phyloP scores from a whole-genome alignment of 1,284 basidiomycete species.

The Boletus semigastroideus region DNA sequence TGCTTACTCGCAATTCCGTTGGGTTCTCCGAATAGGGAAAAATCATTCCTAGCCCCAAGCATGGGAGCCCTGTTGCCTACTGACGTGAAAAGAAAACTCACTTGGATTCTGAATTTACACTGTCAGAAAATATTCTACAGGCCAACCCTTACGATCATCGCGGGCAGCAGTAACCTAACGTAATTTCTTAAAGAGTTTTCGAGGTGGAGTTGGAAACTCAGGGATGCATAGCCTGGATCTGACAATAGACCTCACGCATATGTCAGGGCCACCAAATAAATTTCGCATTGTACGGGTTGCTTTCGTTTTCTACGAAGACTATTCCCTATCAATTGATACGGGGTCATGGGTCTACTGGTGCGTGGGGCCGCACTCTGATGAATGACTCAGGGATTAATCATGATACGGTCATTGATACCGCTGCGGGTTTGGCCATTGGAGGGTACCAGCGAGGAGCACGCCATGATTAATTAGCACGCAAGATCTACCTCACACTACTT shows the following conservation, averaged over 20 bases:
- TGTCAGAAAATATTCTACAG: no score
- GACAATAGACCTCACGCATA: not conserved
- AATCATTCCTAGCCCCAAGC: no score
- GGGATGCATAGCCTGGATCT: no score
- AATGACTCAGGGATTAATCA: no score
- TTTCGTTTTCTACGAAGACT: not conserved
- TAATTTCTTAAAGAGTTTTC: not conserved
- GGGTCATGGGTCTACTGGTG: conserved; percentile 12
- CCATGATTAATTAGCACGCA: not conserved
- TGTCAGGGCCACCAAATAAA: not conserved
- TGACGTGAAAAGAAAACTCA: no score
- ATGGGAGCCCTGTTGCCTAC: no score
- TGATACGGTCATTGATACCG: no score
- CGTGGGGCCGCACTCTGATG: not conserved
- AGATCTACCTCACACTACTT: conserved; percentile 5
- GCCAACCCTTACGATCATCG: not conserved
- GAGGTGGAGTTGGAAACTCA: no score
- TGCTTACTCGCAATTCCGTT: no score
- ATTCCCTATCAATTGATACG: not conserved
- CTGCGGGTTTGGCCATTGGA: conserved; percentile 9
- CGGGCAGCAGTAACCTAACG: not conserved
- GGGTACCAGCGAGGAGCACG: no score
- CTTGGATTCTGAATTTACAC: no score
- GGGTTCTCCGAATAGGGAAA: no score
- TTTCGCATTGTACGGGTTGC: not conserved